These are phyloP conservation scores for Phytopythium oedochilum DNA, from an alignment of 352 stramenopile species.

Conservation along the genomic window DNA sequence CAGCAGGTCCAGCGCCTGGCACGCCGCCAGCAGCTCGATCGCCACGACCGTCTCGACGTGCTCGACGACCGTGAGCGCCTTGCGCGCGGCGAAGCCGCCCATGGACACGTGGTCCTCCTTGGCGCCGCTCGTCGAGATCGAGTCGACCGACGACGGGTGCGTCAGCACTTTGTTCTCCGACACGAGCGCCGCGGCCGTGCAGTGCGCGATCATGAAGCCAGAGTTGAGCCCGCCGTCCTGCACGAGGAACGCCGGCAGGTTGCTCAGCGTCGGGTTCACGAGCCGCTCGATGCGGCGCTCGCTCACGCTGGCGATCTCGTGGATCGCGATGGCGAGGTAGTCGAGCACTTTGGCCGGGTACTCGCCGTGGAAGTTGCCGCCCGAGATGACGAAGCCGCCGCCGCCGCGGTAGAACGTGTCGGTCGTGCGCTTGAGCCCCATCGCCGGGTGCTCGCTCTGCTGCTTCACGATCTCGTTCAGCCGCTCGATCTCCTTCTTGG, in stretches of 20 bases:
- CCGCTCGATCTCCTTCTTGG: slow-evolving; percentile 74
- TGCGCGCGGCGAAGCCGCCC: slow-evolving; percentile 79
- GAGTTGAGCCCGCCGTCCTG: slow-evolving; percentile 85
- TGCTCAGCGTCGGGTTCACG: slow-evolving; percentile 84
- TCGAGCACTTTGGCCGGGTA: slow-evolving; percentile 89
- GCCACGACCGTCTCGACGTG: slow-evolving; percentile 86
- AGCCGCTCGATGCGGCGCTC: slow-evolving; percentile 86
- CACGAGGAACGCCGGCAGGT: slow-evolving; percentile 82
- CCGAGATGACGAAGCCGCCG: slow-evolving; percentile 84
- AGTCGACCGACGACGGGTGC: slow-evolving; percentile 85
- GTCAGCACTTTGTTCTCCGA: slow-evolving; percentile 90
- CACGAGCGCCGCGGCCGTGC: slow-evolving; percentile 80
- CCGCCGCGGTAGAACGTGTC: slow-evolving; percentile 79
- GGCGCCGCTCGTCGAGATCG: slow-evolving; percentile 81
- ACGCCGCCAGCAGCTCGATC: slow-evolving; percentile 85
- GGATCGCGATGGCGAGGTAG: slow-evolving; percentile 86
- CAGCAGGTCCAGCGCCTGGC: slow-evolving; percentile 86
- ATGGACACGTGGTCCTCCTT: slow-evolving; percentile 92
- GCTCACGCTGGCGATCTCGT: slow-evolving; percentile 82
- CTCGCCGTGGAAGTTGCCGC: slow-evolving; percentile 90
- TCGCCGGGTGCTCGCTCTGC: slow-evolving; percentile 35
- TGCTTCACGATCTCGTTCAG: slow-evolving; percentile 54
- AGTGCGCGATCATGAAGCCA: slow-evolving; percentile 91
- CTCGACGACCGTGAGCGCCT: slow-evolving; percentile 81
- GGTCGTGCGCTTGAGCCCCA: slow-evolving; percentile 73